These are phyloP conservation scores for Alternaria solani DNA, from an alignment of 2,329 filamentous ascomycete species.

Conservation along the genomic window DNA sequence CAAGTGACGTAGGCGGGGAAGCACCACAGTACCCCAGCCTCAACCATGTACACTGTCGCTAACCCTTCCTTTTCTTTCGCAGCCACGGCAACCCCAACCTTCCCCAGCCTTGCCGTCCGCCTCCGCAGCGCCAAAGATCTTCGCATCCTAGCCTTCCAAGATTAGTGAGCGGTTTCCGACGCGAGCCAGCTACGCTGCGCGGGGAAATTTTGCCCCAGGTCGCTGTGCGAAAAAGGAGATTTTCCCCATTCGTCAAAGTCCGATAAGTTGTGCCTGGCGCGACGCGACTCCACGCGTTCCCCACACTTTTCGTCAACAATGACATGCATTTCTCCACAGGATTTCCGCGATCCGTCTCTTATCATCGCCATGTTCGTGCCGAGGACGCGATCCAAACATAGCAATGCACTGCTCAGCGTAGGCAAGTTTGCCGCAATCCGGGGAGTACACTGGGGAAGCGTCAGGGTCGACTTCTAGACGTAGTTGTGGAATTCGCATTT, in stretches of 20 bases:
- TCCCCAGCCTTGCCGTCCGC: background rate
- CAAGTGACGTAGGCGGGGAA: slow-evolving; percentile 15
- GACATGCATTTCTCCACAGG: slow-evolving; percentile 21
- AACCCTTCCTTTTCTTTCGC: background rate
- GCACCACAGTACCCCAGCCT: background rate
- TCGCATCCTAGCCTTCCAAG: background rate
- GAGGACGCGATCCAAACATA: background rate
- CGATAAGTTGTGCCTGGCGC: background rate
- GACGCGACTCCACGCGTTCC: slow-evolving; percentile 19
- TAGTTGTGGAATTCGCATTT: background rate
- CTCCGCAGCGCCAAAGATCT: background rate
- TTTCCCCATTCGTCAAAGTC: slow-evolving; percentile 29
- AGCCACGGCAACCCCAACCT: background rate
- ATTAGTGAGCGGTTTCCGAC: background rate
- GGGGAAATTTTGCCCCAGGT: slow-evolving; percentile 5
- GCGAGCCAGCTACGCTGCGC: background rate
- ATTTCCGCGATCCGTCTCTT: slow-evolving; percentile 8
- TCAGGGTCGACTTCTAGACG: background rate
- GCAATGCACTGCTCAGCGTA: background rate
- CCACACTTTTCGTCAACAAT: slow-evolving; percentile 26
- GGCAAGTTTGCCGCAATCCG: background rate
- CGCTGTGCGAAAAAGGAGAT: slow-evolving; percentile 22
- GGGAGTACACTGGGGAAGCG: background rate
- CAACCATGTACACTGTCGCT: background rate
- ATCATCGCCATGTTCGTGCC: background rate